Conservation (phyloP, 148 eudicot genomes). For the Nepenthes mirabilis region DNA sequence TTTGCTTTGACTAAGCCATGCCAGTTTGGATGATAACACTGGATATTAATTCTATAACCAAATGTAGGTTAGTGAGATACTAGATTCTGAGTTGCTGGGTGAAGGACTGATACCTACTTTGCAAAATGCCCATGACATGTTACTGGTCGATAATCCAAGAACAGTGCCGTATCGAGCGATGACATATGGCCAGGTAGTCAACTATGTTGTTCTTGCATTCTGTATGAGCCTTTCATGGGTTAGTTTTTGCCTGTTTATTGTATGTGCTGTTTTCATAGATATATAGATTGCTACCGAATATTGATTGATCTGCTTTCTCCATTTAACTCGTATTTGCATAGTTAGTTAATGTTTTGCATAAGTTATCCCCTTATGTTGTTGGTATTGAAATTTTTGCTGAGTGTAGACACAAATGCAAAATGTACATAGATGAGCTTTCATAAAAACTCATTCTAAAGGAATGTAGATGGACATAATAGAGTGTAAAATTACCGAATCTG, state of each 20-base stretch:
- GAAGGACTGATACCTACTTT: conserved; percentile 87
- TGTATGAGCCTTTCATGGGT: background rate
- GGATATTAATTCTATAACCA: background rate
- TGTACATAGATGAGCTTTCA: too few relatives aligned
- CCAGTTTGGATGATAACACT: background rate
- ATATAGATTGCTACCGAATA: background rate
- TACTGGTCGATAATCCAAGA: conserved; percentile 55
- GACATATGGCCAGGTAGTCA: conserved; percentile 64
- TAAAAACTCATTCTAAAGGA: too few relatives aligned
- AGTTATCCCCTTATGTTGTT: too few relatives aligned
- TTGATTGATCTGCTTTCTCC: too few relatives aligned
- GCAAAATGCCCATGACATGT: conserved; percentile 82
- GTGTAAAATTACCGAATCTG: too few relatives aligned
- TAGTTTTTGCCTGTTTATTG: background rate
- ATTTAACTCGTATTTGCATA: too few relatives aligned
- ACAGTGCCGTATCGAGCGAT: conserved; percentile 75
- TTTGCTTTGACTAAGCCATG: too few relatives aligned
- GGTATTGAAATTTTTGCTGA: too few relatives aligned
- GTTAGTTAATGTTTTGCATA: too few relatives aligned
- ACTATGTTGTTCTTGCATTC: background rate
- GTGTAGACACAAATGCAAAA: too few relatives aligned
- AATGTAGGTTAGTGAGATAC: conserved; percentile 81
- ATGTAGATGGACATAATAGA: too few relatives aligned
- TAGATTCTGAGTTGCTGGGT: conserved; percentile 89
- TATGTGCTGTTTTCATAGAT: background rate